Evolutionary conservation across 768 basidiomycete genomes (phyloP).

Genomic region (Lactarius sp.): DNA sequence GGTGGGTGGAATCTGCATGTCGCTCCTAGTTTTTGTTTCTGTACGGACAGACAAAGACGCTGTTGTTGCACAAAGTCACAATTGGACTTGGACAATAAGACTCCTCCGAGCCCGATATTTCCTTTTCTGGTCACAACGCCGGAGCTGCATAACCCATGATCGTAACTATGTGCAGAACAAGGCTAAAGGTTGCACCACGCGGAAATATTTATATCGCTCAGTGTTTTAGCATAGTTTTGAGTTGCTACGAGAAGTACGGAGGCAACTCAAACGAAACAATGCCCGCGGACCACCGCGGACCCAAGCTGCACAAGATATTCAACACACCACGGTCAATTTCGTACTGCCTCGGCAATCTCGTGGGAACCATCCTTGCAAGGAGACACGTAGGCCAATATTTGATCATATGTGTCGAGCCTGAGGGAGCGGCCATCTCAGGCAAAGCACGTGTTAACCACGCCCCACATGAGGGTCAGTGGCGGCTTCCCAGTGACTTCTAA

Average conservation of each 20-base stretch:
- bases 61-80: background rate
- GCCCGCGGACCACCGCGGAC: background rate
- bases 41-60: slow-evolving; percentile 1
- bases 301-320: too few relatives aligned
- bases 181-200: background rate
- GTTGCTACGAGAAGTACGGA: too few relatives aligned
- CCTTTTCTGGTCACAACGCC: slow-evolving; percentile 16
- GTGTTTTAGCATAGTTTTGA: too few relatives aligned
- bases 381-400: too few relatives aligned
- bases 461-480: background rate
- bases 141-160: background rate
- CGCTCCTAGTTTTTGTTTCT: background rate
- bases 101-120: background rate
- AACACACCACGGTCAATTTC: too few relatives aligned
- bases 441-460: too few relatives aligned
- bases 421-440: too few relatives aligned
- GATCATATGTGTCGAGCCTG: too few relatives aligned
- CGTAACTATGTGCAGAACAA: background rate
- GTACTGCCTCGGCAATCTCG: too few relatives aligned
- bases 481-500: background rate
- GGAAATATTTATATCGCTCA: background rate
- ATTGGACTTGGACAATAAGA: background rate
- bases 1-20: background rate
- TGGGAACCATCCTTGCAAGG: too few relatives aligned
- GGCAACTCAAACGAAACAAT: background rate